phyloP scores from a whole-genome alignment of 163 green algal species.

The Chlamydomonas reinhardtii region DNA sequence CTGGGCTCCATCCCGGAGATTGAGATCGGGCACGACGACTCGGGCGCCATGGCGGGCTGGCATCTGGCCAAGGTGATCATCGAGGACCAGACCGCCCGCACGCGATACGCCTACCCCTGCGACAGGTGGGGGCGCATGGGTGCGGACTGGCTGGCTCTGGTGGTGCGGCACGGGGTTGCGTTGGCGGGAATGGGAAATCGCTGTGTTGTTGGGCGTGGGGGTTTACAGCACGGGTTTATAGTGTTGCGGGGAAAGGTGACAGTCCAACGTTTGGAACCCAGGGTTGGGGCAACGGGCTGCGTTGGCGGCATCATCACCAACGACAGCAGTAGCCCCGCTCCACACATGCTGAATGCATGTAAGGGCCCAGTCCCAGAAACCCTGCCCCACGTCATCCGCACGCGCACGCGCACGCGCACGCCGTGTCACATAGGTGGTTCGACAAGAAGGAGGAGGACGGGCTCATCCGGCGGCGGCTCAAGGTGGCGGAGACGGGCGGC shows the following conservation, averaged over 20 bases:
- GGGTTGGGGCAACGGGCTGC: too few relatives aligned
- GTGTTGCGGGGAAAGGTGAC: too few relatives aligned
- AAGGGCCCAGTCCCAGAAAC: too few relatives aligned
- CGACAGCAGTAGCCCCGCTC: too few relatives aligned
- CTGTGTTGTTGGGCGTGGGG: too few relatives aligned
- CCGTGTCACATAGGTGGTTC: conserved; percentile 59
- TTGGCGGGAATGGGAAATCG: background rate
- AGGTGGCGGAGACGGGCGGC: conserved; percentile 41
- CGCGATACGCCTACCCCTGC: conserved; percentile 64
- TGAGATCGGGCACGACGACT: conserved; percentile 74
- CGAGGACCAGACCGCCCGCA: conserved; percentile 55
- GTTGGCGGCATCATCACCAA: too few relatives aligned
- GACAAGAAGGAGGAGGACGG: conserved; percentile 70
- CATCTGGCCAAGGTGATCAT: conserved; percentile 58
- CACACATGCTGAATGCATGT: too few relatives aligned
- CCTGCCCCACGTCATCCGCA: too few relatives aligned
- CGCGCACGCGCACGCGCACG: too few relatives aligned
- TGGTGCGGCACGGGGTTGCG: background rate
- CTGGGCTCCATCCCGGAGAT: conserved; percentile 63
- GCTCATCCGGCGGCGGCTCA: conserved; percentile 62
- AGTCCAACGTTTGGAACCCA: too few relatives aligned
- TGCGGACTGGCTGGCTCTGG: background rate
- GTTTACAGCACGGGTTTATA: too few relatives aligned
- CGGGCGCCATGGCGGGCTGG: conserved; percentile 62
- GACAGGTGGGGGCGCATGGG: conserved; percentile 60